Evolutionary conservation across 2,329 filamentous ascomycete species (phyloP).

Genomic region (Colletotrichum cordylinicola): DNA sequence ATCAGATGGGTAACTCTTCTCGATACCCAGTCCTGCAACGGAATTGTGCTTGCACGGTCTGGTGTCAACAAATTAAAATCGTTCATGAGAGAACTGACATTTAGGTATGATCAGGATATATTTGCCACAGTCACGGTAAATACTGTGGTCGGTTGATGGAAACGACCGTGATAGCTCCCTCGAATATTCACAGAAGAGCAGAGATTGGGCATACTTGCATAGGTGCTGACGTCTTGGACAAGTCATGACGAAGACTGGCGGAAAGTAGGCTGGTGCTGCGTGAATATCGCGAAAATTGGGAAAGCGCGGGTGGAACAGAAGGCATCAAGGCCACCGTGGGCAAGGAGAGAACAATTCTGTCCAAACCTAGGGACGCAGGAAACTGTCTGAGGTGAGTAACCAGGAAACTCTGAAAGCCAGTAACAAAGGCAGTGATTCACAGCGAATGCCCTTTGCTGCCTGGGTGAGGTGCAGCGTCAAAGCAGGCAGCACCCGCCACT

Average conservation of each 20-base stretch:
- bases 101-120: background rate
- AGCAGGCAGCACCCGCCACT: background rate
- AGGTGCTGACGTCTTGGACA: background rate
- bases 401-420: background rate
- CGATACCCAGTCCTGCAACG: background rate
- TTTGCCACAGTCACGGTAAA: background rate
- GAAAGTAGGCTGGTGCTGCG: background rate
- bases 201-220: background rate
- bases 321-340: background rate
- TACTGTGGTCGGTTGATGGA: background rate
- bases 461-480: background rate
- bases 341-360: background rate
- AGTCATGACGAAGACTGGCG: background rate
- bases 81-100: background rate
- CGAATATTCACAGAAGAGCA: background rate
- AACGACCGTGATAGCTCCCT: background rate
- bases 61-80: background rate
- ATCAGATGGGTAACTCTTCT: rapidly evolving
- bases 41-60: background rate
- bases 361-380: background rate
- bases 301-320: background rate
- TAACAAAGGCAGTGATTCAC: background rate
- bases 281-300: background rate
- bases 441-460: background rate
- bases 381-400: background rate